Conservation (phyloP, 169 alveolate species). For the Cryptosporidium sp. region DNA sequence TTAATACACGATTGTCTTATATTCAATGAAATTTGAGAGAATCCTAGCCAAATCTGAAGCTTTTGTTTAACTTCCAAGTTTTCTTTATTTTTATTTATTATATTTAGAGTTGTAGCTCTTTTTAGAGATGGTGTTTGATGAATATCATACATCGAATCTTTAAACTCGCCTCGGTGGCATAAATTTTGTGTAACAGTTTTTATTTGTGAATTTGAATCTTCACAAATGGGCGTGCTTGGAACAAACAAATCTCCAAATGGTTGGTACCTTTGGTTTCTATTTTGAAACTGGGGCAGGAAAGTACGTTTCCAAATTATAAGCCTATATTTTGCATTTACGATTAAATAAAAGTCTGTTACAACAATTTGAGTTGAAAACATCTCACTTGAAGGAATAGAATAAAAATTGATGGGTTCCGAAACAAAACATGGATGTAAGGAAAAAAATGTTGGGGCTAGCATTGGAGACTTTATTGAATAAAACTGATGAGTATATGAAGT, state of each 20-base stretch:
- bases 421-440: constrained; percentile 71
- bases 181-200: background rate
- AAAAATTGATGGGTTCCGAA: constrained; percentile 65
- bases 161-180: background rate
- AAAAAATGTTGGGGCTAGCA: constrained; percentile 59
- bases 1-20: background rate
- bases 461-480: constrained; percentile 45
- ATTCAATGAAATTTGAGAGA: constrained; percentile 32
- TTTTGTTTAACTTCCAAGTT: background rate
- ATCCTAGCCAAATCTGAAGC: constrained; percentile 67
- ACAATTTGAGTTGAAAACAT: constrained; percentile 70
- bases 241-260: constrained; percentile 73
- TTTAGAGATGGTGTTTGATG: background rate
- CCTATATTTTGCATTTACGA: constrained; percentile 60
- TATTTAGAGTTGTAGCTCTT: constrained; percentile 5
- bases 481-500: constrained; percentile 44
- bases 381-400: constrained; percentile 59
- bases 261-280: constrained; percentile 66
- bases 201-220: background rate
- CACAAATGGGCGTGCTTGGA: constrained; percentile 37
- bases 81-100: background rate
- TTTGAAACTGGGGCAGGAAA: constrained; percentile 52
- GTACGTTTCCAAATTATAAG: constrained; percentile 64
- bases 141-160: background rate
- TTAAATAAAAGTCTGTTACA: constrained; percentile 42